Evolutionary conservation across 2,329 filamentous ascomycete species (phyloP).

Genomic region (Penicillium olsonii): DNA sequence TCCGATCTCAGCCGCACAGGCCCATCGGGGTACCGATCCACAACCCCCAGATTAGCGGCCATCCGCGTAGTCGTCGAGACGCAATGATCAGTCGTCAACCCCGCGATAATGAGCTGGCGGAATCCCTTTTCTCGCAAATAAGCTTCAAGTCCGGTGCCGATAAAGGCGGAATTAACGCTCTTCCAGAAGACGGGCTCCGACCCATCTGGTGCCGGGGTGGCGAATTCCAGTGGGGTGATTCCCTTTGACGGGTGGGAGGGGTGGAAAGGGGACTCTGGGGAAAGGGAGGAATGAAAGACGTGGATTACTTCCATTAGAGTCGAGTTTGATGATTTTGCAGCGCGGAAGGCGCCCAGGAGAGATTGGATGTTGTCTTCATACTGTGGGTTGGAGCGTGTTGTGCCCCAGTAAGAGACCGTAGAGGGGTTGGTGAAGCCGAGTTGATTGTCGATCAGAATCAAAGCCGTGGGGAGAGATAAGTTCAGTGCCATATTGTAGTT

Average conservation of each 20-base stretch:
- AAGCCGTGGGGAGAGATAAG: conserved; percentile 38
- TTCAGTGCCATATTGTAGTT: conserved; percentile 20
- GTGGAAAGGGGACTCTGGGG: conserved; percentile 38
- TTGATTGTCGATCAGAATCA: conserved; percentile 54
- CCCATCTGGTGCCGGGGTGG: conserved; percentile 28
- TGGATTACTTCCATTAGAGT: conserved; percentile 44
- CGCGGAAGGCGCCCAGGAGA: conserved; percentile 41
- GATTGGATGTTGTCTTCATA: conserved; percentile 47
- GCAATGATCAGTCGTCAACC: conserved; percentile 53
- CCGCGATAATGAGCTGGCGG: conserved; percentile 44
- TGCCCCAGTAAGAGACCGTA: conserved; percentile 40
- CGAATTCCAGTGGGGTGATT: conserved; percentile 34
- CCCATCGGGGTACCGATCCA: conserved; percentile 30
- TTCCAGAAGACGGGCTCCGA: conserved; percentile 47
- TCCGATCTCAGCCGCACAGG: conserved; percentile 18
- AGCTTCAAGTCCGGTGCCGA: conserved; percentile 47
- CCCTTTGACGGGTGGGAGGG: conserved; percentile 32
- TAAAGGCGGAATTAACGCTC: conserved; percentile 49
- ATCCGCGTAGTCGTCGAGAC: conserved; percentile 52
- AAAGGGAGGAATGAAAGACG: conserved; percentile 47
- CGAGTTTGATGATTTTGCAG: conserved; percentile 18
- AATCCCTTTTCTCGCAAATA: conserved; percentile 37
- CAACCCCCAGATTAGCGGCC: conserved; percentile 50
- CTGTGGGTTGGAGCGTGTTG: conserved; percentile 45
- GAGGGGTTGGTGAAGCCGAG: conserved; percentile 41